Evolutionary conservation across 2,329 filamentous ascomycete genomes (phyloP).

Genomic region (Fusarium clavum): DNA sequence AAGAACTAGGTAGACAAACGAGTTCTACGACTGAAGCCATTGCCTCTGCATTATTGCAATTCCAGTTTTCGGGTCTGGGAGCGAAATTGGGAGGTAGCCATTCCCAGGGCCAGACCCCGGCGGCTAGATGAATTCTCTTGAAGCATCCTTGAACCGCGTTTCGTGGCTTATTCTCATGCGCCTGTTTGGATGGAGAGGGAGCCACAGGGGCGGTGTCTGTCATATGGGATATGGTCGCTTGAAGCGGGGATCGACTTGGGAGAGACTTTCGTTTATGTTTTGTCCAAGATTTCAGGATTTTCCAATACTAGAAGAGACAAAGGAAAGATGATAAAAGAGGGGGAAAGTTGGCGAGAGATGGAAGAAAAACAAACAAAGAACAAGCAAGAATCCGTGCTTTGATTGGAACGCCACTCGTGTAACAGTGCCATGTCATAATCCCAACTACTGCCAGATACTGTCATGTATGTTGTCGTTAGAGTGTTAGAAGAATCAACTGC

Average conservation of each 20-base stretch:
- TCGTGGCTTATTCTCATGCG: background rate
- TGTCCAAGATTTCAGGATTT: background rate
- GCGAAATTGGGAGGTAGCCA: constrained; percentile 3
- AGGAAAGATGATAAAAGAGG: background rate
- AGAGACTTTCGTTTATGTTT: background rate
- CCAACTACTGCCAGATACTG: background rate
- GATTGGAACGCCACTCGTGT: background rate
- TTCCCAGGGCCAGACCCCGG: constrained; percentile 3
- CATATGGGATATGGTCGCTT: background rate
- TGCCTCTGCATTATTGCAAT: background rate
- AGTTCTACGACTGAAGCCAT: background rate
- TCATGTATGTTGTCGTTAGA: background rate
- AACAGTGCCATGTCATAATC: background rate
- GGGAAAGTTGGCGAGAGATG: background rate
- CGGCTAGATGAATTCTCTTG: background rate
- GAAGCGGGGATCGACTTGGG: background rate
- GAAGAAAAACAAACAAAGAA: background rate
- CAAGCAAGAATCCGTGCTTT: background rate
- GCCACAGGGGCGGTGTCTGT: too few relatives aligned
- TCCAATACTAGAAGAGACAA: background rate
- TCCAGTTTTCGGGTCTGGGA: background rate
- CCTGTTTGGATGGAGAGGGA: background rate
- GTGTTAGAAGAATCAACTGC: background rate
- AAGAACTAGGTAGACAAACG: background rate
- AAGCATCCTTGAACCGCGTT: background rate